Conservation (phyloP, 257 asterid genomes). For the Thymus quinquecostatus region DNA sequence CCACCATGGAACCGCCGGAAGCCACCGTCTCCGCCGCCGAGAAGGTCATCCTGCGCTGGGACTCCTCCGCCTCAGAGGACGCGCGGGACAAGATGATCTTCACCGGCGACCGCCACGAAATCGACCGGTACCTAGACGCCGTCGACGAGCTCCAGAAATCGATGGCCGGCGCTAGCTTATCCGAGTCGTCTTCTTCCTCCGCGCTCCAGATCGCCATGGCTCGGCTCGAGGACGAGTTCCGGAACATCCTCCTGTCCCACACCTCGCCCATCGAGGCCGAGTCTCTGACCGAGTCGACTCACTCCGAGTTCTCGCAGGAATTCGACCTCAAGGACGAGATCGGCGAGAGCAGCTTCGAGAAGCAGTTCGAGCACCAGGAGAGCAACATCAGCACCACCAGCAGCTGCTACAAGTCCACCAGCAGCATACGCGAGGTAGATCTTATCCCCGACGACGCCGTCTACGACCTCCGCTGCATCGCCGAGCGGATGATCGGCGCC, state of each 20-base stretch:
- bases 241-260: constrained; percentile 68
- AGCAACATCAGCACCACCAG: constrained; percentile 54
- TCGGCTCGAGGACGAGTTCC: constrained; percentile 93
- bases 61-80: constrained; percentile 74
- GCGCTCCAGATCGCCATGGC: constrained; percentile 96
- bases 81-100: constrained; percentile 79
- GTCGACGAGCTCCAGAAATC: constrained; percentile 79
- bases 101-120: constrained; percentile 69
- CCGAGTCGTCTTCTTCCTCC: constrained; percentile 48
- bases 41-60: constrained; percentile 78
- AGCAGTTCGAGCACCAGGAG: constrained; percentile 68
- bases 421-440: constrained; percentile 74
- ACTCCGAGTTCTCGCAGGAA: constrained; percentile 47
- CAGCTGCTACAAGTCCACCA: constrained; percentile 52
- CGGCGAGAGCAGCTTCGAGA: constrained; percentile 39
- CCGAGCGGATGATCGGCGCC: constrained; percentile 76
- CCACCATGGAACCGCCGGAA: constrained; percentile 69
- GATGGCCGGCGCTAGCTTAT: constrained; percentile 45
- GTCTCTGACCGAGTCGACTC: constrained; percentile 51
- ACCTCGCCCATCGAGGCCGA: constrained; percentile 69
- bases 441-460: constrained; percentile 71
- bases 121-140: constrained; percentile 78
- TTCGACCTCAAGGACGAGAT: constrained; percentile 44
- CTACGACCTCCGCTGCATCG: constrained; percentile 76
- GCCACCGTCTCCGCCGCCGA: constrained; percentile 61